Base-by-base conservation (phyloP, 2,329 filamentous ascomycete species). In the Truncatella angustata region DNA sequence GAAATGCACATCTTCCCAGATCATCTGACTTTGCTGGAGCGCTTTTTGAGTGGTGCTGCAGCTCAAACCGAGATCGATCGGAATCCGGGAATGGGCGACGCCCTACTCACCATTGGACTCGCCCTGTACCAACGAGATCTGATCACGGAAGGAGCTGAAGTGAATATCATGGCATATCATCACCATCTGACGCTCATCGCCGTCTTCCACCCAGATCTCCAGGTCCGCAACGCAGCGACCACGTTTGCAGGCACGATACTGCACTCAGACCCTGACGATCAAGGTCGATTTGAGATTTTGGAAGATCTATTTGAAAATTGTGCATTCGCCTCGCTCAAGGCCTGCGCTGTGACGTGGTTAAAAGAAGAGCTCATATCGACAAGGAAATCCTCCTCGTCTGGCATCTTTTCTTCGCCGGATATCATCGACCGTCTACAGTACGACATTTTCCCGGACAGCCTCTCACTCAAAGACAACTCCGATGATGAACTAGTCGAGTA, bases 231-330 rank as follows among this genome's bases (percentile, higher is more conserved):
- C 57, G 78, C 80, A 0, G 75, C 80, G 3, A 81, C 75, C 2
- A 66, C 70, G 3, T 72, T 84, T 11, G 80, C 81, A 3, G 81
- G 81, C 6, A 63, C 67, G 2, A 68, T 83, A 12, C 71, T 84
- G 32, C 84, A 86, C 59, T 72, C 79, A 2, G 77, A 86, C 55
- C 82, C 84, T 0, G 76, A 82, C 23, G 80, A 84, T 54, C 74
- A 78, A 3, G 76, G 80, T 60, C 75, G 83, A 4, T 69, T 87
- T 14, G 73, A 76, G 24, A 87, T 87, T 56, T 74, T 88, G 7
- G 79, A 84, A 49, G 84, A 87, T 60, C 73, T 86, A 11, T 68
- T 87, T 11, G 82, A 86, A 66, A 84, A 86, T 63, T 86, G 84
- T 71, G 77, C 81, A 58, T 86, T 84, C 59, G 75, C 82, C 2